Evolutionary conservation across 352 stramenopile genomes (phyloP).

Genomic region (Globisporangium rhizosaccharum): DNA sequence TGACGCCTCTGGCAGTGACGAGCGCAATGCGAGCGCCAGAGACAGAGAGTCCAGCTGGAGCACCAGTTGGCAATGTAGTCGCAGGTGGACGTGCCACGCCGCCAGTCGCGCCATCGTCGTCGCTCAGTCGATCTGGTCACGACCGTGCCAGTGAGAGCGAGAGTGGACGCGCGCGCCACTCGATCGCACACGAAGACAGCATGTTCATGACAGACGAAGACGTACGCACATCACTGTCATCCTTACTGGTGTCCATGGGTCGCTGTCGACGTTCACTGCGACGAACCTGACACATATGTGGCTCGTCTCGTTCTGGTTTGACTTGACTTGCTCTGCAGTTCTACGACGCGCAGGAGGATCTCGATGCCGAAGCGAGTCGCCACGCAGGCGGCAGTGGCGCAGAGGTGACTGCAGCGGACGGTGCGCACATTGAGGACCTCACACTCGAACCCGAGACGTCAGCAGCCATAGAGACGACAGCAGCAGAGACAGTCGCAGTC

Average conservation of each 20-base stretch:
- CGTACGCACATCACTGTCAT: slow-evolving; percentile 18
- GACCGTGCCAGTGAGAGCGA: slow-evolving; percentile 3
- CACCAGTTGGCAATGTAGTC: no score
- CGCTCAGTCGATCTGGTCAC: slow-evolving; percentile 8
- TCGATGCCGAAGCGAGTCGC: slow-evolving; percentile 29
- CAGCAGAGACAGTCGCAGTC: not conserved
- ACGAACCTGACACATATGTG: not conserved
- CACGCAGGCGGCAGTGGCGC: slow-evolving; percentile 12
- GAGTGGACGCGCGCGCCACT: slow-evolving; percentile 6
- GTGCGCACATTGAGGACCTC: not conserved
- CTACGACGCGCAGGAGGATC: slow-evolving; percentile 58
- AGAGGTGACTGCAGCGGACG: slow-evolving; percentile 1
- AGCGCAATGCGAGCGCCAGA: no score
- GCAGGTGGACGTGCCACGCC: no score
- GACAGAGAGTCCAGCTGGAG: no score
- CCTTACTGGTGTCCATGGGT: not conserved
- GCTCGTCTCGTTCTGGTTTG: not conserved
- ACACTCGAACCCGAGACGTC: not conserved
- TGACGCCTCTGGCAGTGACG: no score
- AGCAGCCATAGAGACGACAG: not conserved
- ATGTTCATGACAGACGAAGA: slow-evolving; percentile 53
- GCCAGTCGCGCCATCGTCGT: not conserved
- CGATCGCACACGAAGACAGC: slow-evolving; percentile 41
- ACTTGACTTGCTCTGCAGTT: slow-evolving; percentile 30
- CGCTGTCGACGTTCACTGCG: not conserved